Conservation (phyloP, 2,329 filamentous ascomycete genomes). For the Plectosphaerella plurivora region DNA sequence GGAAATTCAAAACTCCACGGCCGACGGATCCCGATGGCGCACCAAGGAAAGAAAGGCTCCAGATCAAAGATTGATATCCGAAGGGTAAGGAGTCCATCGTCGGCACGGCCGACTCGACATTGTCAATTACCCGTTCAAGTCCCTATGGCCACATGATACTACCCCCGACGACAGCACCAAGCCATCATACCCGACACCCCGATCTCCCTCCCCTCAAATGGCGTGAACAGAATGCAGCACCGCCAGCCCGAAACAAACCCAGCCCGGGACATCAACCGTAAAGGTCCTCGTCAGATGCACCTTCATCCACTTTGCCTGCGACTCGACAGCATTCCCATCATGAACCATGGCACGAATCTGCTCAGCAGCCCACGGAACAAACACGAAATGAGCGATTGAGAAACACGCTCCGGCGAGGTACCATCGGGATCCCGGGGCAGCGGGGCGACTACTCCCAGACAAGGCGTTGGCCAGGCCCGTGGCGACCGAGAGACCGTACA, state of each 20-base stretch:
- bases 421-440: conserved; percentile 15
- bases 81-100: not conserved
- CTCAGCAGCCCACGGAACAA: conserved; percentile 23
- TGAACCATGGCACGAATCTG: conserved; percentile 18
- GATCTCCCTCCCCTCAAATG: conserved; percentile 1
- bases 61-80: not conserved
- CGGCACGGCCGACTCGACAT: not conserved
- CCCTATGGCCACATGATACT: not conserved
- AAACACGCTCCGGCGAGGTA: conserved; percentile 23
- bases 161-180: not conserved
- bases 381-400: conserved; percentile 23
- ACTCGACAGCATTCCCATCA: conserved; percentile 14
- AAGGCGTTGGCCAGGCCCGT: conserved; percentile 20
- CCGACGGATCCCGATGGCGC: too few species aligned
- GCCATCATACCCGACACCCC: too few species aligned
- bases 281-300: conserved; percentile 20
- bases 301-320: conserved; percentile 20
- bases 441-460: conserved; percentile 6
- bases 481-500: conserved; percentile 19
- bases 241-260: conserved; percentile 22
- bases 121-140: not conserved
- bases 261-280: conserved; percentile 22
- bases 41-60: too few species aligned
- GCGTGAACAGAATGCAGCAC: conserved; percentile 18
- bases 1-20: too few species aligned